These are phyloP conservation scores for Heliosperma pusillum DNA, from an alignment of 148 eudicot species.

Conservation along the genomic window DNA sequence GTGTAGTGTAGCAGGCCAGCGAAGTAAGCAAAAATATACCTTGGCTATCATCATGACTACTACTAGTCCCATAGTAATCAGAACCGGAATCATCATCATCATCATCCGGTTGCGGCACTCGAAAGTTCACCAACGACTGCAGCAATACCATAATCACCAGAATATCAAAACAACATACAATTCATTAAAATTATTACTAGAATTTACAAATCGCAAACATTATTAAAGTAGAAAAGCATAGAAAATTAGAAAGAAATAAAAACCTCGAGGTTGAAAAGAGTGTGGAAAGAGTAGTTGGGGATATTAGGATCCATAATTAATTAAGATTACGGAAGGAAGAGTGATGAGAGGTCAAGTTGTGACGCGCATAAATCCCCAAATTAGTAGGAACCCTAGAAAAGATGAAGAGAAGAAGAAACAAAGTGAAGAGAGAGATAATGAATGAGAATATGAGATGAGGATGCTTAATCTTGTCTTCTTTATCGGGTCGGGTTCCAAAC, in stretches of 20 bases:
- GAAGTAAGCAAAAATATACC: conserved; percentile 40
- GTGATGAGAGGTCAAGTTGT: background rate
- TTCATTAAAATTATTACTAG: background rate
- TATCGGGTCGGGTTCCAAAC: too few species aligned
- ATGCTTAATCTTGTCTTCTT: too few species aligned
- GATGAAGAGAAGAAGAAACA: conserved; percentile 16
- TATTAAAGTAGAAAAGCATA: background rate
- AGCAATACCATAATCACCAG: conserved; percentile 11
- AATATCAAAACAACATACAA: background rate
- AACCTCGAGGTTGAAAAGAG: conserved; percentile 93
- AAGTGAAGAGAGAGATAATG: background rate
- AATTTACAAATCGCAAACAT: conserved; percentile 1
- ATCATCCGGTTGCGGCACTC: conserved; percentile 71
- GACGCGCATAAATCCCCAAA: conserved; percentile 18
- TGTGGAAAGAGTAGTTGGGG: conserved; percentile 38
- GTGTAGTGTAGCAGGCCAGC: background rate
- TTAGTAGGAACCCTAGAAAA: conserved; percentile 41
- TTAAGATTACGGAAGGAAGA: conserved; percentile 2
- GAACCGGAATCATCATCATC: conserved; percentile 31
- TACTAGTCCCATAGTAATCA: conserved; percentile 65
- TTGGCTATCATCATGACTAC: conserved; percentile 96
- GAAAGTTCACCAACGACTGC: conserved; percentile 93
- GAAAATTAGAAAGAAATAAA: background rate
- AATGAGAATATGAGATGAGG: too few species aligned
- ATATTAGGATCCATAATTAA: conserved; percentile 18